Evolutionary conservation across 179 eudicot species (phyloP).

Genomic region (Sideroxylon spinosum): DNA sequence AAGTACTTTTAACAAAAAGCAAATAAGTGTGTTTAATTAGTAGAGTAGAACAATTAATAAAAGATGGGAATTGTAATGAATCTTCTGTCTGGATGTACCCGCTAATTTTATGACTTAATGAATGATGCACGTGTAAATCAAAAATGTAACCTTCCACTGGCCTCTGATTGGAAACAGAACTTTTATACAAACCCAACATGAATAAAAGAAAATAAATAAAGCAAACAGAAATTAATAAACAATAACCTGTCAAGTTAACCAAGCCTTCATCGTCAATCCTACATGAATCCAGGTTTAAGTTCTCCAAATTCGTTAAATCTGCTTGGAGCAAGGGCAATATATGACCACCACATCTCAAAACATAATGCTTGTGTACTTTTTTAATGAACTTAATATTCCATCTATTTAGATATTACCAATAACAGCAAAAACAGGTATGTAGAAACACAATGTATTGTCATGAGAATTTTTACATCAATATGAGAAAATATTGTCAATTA

Average conservation of each 20-base stretch:
- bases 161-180: not conserved
- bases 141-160: not conserved
- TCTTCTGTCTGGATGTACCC: not conserved
- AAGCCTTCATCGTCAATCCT: constrained; percentile 77
- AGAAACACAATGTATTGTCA: not conserved
- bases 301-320: constrained; percentile 62
- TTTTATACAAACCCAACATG: not conserved
- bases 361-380: not conserved
- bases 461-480: not conserved
- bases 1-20: not conserved
- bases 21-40: not conserved
- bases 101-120: not conserved
- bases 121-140: not conserved
- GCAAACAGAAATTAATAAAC: not conserved
- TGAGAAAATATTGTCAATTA: not conserved
- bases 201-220: not conserved
- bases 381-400: not conserved
- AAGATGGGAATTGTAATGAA: not conserved
- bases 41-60: not conserved
- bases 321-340: constrained; percentile 22
- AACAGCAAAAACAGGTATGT: constrained; percentile 3
- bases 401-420: not conserved
- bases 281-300: constrained; percentile 88
- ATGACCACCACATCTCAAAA: not conserved
- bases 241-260: constrained; percentile 61